Conservation (phyloP, 768 basidiomycete species). For the Tricholomella constricta region DNA sequence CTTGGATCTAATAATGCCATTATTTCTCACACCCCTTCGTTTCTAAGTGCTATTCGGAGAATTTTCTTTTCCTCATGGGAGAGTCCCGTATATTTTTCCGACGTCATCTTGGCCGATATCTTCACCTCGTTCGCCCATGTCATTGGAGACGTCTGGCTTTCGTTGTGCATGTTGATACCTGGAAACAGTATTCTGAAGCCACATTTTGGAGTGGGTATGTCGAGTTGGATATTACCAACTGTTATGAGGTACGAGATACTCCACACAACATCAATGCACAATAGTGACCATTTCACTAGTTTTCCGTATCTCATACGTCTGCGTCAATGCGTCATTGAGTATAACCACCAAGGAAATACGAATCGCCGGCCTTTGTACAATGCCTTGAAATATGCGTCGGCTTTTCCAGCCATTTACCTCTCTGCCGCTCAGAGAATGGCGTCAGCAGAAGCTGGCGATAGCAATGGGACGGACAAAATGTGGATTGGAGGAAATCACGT, state of each 20-base stretch:
- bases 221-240: slow-evolving; percentile 76
- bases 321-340: slow-evolving; percentile 92
- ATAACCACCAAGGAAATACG: slow-evolving; percentile 59
- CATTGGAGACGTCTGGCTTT: slow-evolving; percentile 91
- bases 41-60: slow-evolving; percentile 64
- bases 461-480: slow-evolving; percentile 41
- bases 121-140: slow-evolving; percentile 98
- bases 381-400: slow-evolving; percentile 93
- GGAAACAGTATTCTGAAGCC: slow-evolving; percentile 73
- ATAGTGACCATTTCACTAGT: slow-evolving; percentile 33
- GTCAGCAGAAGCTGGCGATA: slow-evolving; percentile 54
- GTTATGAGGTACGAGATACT: slow-evolving; percentile 75
- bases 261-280: neutral
- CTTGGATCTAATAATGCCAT: slow-evolving; percentile 4
- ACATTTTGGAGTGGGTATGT: slow-evolving; percentile 62
- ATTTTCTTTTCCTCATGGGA: slow-evolving; percentile 69
- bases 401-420: slow-evolving; percentile 94
- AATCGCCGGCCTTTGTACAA: slow-evolving; percentile 81
- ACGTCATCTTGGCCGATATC: slow-evolving; percentile 93
- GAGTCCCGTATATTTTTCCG: slow-evolving; percentile 79
- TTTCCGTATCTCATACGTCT: slow-evolving; percentile 90
- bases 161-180: slow-evolving; percentile 81
- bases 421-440: slow-evolving; percentile 87
- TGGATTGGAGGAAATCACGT: slow-evolving; percentile 81
- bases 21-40: slow-evolving; percentile 4